Conservation (phyloP, 208 protist species). For the Trypanosoma rangeli region DNA sequence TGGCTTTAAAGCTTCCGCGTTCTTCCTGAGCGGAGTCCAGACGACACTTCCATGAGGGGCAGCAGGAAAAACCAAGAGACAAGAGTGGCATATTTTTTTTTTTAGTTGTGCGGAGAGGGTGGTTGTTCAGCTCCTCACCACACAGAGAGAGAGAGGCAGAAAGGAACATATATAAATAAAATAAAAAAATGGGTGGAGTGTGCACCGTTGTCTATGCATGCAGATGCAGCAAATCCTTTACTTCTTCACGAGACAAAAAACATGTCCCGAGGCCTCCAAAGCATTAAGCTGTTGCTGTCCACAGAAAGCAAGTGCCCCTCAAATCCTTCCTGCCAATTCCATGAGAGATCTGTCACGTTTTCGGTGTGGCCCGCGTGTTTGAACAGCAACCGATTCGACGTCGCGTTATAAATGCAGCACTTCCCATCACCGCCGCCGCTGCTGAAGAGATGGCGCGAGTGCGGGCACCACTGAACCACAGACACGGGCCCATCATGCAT, state of each 20-base stretch:
- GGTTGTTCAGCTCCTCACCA: background rate
- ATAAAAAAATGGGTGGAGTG: background rate
- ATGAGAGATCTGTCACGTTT: constrained; percentile 77
- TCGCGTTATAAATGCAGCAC: constrained; percentile 69
- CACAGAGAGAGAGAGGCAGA: background rate
- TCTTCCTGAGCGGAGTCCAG: background rate
- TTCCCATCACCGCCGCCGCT: constrained; percentile 75
- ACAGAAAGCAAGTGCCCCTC: constrained; percentile 79
- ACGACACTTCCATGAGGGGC: background rate
- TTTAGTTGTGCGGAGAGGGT: background rate
- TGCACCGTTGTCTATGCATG: background rate
- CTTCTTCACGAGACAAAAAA: constrained; percentile 54
- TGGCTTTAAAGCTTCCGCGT: background rate
- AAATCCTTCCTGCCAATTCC: constrained; percentile 85
- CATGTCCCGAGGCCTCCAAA: constrained; percentile 83
- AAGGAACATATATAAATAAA: background rate
- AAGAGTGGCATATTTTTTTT: background rate
- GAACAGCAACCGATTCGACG: constrained; percentile 62
- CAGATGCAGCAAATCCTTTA: background rate
- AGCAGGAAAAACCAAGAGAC: background rate
- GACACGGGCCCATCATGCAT: constrained; percentile 71
- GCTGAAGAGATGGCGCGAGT: constrained; percentile 79
- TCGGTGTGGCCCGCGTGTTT: constrained; percentile 87
- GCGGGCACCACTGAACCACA: constrained; percentile 79
- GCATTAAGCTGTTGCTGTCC: constrained; percentile 84